Percentiles rank a stretch among this genome's conserved stretches.
phyloP scores from a whole-genome alignment of 2,329 filamentous ascomycete genomes.

The Aspergillus thermomutatus region DNA sequence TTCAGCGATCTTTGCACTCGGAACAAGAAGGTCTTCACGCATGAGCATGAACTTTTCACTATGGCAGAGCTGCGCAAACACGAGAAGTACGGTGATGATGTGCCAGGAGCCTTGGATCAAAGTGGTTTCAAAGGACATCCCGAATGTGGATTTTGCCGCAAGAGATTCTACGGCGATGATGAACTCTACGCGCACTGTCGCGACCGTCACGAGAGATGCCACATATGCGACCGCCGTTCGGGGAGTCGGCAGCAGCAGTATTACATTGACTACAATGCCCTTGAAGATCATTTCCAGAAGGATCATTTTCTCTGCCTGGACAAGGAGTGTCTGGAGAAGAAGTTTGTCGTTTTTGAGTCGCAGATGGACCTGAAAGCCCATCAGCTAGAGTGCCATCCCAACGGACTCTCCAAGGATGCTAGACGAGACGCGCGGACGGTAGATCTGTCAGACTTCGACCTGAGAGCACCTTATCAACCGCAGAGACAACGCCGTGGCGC shows the following conservation, averaged over 20 bases:
- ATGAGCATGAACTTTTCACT: slow-evolving; percentile 92
- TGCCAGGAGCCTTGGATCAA: slow-evolving; percentile 83
- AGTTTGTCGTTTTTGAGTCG: slow-evolving; percentile 93
- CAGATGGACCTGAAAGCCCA: slow-evolving; percentile 95
- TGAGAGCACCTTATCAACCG: slow-evolving; percentile 66
- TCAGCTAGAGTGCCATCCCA: slow-evolving; percentile 77
- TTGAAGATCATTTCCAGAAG: slow-evolving; percentile 81
- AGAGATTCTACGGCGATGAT: slow-evolving; percentile 93
- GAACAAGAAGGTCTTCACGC: slow-evolving; percentile 97
- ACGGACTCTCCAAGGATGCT: slow-evolving; percentile 75
- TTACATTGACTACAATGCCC: slow-evolving; percentile 79
- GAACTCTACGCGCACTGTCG: slow-evolving; percentile 92
- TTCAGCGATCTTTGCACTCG: slow-evolving; percentile 76
- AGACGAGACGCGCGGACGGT: slow-evolving; percentile 79
- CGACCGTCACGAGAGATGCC: slow-evolving; percentile 90
- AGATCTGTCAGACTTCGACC: slow-evolving; percentile 82
- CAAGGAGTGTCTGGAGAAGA: slow-evolving; percentile 88
- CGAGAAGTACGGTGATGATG: slow-evolving; percentile 86
- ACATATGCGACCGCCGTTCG: slow-evolving; percentile 76
- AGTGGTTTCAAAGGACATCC: slow-evolving; percentile 96
- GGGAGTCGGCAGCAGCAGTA: slow-evolving; percentile 74
- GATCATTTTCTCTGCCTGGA: slow-evolving; percentile 86
- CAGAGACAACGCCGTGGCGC: slow-evolving; percentile 58
- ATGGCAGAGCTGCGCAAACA: slow-evolving; percentile 77
- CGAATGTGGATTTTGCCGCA: slow-evolving; percentile 85